Conservation (phyloP, 768 basidiomycete genomes). For the Phylloporus sp. region DNA sequence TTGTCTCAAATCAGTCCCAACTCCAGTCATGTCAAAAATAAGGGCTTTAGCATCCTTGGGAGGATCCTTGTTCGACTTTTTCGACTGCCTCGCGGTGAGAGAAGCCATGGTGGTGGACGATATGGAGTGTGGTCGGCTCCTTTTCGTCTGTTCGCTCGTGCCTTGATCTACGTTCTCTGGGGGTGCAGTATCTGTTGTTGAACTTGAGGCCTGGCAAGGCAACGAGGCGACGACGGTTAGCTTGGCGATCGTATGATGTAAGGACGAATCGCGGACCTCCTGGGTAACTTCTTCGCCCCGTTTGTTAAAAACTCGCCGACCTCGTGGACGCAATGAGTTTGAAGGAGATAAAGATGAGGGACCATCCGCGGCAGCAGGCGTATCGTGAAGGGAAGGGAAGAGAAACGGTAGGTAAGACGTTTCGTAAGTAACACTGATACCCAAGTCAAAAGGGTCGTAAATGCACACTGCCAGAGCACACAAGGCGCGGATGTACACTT, state of each 20-base stretch:
- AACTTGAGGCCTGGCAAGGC: conserved; percentile 17
- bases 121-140: conserved; percentile 19
- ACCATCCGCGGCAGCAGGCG: conserved; percentile 19
- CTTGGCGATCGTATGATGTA: conserved; percentile 15
- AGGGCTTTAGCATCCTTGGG: conserved; percentile 40
- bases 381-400: conserved; percentile 38
- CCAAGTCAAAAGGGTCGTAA: conserved; percentile 11
- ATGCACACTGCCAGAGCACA: conserved; percentile 16
- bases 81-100: conserved; percentile 6
- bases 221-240: conserved; percentile 16
- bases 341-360: conserved; percentile 20
- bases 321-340: conserved; percentile 33
- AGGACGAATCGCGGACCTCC: conserved; percentile 20
- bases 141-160: conserved; percentile 23
- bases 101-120: conserved; percentile 13
- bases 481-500: conserved; percentile 11
- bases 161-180: conserved; percentile 10
- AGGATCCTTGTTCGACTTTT: conserved; percentile 19
- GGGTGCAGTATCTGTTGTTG: conserved; percentile 5
- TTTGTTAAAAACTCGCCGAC: conserved; percentile 50
- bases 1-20: conserved; percentile 46
- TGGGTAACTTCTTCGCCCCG: conserved; percentile 42
- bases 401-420: conserved; percentile 64
- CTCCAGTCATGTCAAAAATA: conserved; percentile 43
- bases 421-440: conserved; percentile 44